Evolutionary conservation across 164 flowering plant genomes (phyloP), one percentile per base, ranked within the genome.

Genomic region (Cinnamomum chago): DNA sequence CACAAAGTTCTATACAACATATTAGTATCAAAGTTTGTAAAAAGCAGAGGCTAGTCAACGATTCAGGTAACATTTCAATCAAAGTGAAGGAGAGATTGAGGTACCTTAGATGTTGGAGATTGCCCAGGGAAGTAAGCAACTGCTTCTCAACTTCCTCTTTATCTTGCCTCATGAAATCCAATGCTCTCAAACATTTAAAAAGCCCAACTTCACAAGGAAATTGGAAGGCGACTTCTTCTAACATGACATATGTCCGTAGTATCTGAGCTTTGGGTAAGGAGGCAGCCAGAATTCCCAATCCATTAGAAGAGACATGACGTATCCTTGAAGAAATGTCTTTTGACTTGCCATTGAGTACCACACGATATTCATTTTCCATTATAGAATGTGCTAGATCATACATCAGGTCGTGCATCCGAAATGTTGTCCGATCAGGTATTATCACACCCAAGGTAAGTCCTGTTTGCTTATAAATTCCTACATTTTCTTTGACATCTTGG

Each of bases 41-140:
- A n/a, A 25, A 68, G 22, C 40, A 62, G 33, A 68, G 58, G 5
- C 20, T 64, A 10, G 25, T 18, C 1, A 76, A 52, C 0, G 79
- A 72, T 14, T 68, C 65, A 12, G 81, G 81, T 5, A 79, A 70
- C 6, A 3, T 7, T 60, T 24, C 24, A 24, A 74, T 35, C 10
- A n/a, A 23, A 69, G 66, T 28, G 24, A 23, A 3, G 0, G 78
- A 72, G 51, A 75, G 73, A 11, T 76, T 58, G 1, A 79, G 73
- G 25, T 62, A 69, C 60, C 78, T 64, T 22, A 79, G 50, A 65
- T 75, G 76, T 4, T 67, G 28, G 71, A 79, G 55, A 23, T 69
- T 69, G 68, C 68, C 67, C 12, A 79, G 25, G 2, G 76, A 50
- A 20, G 22, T 18, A 0, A 67, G 67, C 70, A 79, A 25, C 1